A percentile compares a stretch with the other conserved stretches of the same genome.
Conservation (phyloP, 805 yeast genomes). For the Candida morakotiae region DNA sequence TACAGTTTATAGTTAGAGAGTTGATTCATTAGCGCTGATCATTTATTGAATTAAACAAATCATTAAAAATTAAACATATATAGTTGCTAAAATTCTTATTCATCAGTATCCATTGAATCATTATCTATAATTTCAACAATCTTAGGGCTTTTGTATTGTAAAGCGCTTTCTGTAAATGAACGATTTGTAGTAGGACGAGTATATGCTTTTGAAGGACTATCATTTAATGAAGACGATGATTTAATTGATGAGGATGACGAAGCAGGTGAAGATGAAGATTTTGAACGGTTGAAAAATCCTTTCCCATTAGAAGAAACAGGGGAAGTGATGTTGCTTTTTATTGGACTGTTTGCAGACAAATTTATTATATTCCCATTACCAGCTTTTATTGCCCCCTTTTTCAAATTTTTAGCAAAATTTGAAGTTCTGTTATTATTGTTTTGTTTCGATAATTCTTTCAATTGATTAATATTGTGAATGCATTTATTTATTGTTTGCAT, state of each 20-base stretch:
- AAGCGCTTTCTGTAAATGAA: conserved; percentile 33
- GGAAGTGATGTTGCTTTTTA: conserved; percentile 1
- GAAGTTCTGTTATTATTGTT: conserved; percentile 43
- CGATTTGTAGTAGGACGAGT: conserved; percentile 23
- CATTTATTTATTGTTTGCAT: conserved; percentile 84
- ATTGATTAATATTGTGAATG: conserved; percentile 63
- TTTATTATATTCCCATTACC: conserved; percentile 13
- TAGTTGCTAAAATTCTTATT: background rate
- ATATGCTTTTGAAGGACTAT: conserved; percentile 28
- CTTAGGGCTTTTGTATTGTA: background rate
- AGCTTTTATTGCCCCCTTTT: conserved; percentile 27
- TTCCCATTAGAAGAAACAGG: conserved; percentile 8
- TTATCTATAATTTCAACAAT: conserved; percentile 1
- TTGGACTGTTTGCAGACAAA: conserved; percentile 11
- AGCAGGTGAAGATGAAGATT: conserved; percentile 9
- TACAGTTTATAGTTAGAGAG: too few species aligned
- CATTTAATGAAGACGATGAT: conserved; percentile 13
- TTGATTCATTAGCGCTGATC: too few species aligned
- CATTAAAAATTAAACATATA: too few species aligned
- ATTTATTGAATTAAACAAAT: too few species aligned
- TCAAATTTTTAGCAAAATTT: conserved; percentile 43
- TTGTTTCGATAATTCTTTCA: conserved; percentile 52
- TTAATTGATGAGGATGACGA: conserved; percentile 15
- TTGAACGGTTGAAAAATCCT: conserved; percentile 3
- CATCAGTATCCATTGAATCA: conserved; percentile 6